Evolutionary conservation across 192 early-diverging fungal genomes (phyloP).

Genomic region (Coemansia asiatica): DNA sequence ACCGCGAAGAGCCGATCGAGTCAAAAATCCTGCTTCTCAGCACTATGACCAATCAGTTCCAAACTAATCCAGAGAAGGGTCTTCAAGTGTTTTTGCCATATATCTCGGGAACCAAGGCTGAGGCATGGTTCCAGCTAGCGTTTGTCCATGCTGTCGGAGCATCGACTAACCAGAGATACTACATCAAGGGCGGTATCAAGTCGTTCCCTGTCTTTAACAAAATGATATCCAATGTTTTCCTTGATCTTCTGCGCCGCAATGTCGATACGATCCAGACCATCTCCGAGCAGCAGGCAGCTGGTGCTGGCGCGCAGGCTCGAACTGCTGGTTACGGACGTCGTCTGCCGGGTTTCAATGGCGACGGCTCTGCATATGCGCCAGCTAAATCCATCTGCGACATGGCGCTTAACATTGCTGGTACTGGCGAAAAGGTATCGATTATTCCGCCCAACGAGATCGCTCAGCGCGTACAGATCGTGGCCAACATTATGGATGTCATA

Average conservation of each 20-base stretch:
- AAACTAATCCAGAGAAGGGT: constrained; percentile 72
- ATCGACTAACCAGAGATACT: constrained; percentile 28
- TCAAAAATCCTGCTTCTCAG: constrained; percentile 70
- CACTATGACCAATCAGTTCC: constrained; percentile 75
- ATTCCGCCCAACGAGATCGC: constrained; percentile 53
- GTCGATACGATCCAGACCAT: constrained; percentile 53
- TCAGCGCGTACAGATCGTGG: constrained; percentile 82
- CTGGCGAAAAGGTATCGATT: constrained; percentile 47
- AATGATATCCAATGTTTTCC: constrained; percentile 40
- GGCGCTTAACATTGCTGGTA: constrained; percentile 47
- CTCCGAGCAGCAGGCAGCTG: constrained; percentile 48
- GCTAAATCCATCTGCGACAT: constrained; percentile 50
- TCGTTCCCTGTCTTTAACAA: constrained; percentile 36
- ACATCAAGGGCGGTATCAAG: constrained; percentile 18
- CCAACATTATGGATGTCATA: constrained; percentile 74
- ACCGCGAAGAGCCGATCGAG: constrained; percentile 68
- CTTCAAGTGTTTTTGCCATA: constrained; percentile 71
- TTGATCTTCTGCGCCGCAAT: constrained; percentile 50
- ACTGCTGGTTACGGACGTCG: constrained; percentile 43
- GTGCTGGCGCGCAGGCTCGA: constrained; percentile 32
- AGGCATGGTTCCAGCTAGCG: constrained; percentile 76
- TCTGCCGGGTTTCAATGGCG: constrained; percentile 15
- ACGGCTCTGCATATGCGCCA: neutral
- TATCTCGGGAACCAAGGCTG: constrained; percentile 66
- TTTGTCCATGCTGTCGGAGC: constrained; percentile 70